Evolutionary conservation across 2,329 filamentous ascomycete species (phyloP).

Genomic region (Cladosporium sp.): DNA sequence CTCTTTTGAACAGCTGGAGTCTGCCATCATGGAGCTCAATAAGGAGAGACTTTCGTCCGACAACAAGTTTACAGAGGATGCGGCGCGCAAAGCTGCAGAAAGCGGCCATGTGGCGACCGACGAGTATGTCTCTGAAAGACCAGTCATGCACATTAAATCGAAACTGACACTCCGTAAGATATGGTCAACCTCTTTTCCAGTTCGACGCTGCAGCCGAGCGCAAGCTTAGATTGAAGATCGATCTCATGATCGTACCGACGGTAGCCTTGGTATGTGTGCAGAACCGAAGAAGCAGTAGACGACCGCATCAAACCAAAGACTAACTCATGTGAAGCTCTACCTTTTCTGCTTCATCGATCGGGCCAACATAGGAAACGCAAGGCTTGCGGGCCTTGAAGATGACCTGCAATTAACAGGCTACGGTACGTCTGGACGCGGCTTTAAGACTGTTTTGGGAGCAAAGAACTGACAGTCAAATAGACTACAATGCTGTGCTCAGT

Average conservation of each 20-base stretch:
- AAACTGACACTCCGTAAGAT: slow-evolving; percentile 30
- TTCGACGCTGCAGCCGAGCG: slow-evolving; percentile 56
- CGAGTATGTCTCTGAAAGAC: slow-evolving; percentile 31
- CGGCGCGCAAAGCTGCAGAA: slow-evolving; percentile 38
- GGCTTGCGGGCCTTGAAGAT: slow-evolving; percentile 51
- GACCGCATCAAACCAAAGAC: too few relatives aligned
- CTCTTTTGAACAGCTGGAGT: background rate
- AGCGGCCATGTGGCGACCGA: slow-evolving; percentile 46
- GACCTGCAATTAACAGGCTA: slow-evolving; percentile 57
- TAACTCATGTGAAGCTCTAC: too few relatives aligned
- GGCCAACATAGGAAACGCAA: slow-evolving; percentile 74
- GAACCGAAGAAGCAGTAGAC: too few relatives aligned
- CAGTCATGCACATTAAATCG: background rate
- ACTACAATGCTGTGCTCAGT: slow-evolving; percentile 62
- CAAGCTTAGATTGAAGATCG: slow-evolving; percentile 59
- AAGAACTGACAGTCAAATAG: background rate
- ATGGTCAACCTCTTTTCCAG: slow-evolving; percentile 47
- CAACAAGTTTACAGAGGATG: background rate
- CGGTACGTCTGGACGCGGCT: slow-evolving; percentile 32
- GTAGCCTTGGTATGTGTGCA: slow-evolving; percentile 65
- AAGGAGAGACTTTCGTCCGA: background rate
- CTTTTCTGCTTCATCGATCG: slow-evolving; percentile 67
- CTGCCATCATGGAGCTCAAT: background rate
- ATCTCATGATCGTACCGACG: slow-evolving; percentile 58
- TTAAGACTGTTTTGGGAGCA: background rate